phyloP scores from a whole-genome alignment of 306 rosid species.

The Prunus dulcis region DNA sequence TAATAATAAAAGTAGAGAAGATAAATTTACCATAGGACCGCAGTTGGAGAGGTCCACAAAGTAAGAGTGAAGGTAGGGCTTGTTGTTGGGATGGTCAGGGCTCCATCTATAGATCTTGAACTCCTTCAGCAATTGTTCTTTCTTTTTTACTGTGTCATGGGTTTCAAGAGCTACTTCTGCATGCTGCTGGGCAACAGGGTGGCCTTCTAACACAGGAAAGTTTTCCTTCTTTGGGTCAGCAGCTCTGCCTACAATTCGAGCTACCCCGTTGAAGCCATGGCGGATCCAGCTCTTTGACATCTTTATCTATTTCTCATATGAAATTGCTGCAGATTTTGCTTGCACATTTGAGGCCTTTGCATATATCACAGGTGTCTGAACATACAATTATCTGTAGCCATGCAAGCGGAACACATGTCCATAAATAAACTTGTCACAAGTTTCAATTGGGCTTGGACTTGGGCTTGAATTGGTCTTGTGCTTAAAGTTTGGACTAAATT shows the following conservation, averaged over 20 bases:
- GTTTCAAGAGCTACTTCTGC: conserved; percentile 30
- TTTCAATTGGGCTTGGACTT: background rate
- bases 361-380: background rate
- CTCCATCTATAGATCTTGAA: conserved; percentile 40
- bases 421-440: background rate
- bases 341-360: background rate
- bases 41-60: conserved; percentile 33
- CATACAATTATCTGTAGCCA: background rate
- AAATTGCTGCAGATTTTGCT: background rate
- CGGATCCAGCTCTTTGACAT: conserved; percentile 32
- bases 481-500: background rate
- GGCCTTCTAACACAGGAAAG: conserved; percentile 30
- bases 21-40: conserved; percentile 29
- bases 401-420: background rate
- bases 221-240: conserved; percentile 13
- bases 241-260: conserved; percentile 13
- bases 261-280: conserved; percentile 27
- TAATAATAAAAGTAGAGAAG: background rate
- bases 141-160: conserved; percentile 5
- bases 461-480: background rate
- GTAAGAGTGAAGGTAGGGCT: conserved; percentile 39
- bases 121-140: conserved; percentile 23
- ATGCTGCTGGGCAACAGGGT: conserved; percentile 27
- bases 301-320: background rate
- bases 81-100: conserved; percentile 32